Base-by-base conservation (phyloP, 164 flowering plant genomes). In the Dillenia suffruticosa region DNA sequence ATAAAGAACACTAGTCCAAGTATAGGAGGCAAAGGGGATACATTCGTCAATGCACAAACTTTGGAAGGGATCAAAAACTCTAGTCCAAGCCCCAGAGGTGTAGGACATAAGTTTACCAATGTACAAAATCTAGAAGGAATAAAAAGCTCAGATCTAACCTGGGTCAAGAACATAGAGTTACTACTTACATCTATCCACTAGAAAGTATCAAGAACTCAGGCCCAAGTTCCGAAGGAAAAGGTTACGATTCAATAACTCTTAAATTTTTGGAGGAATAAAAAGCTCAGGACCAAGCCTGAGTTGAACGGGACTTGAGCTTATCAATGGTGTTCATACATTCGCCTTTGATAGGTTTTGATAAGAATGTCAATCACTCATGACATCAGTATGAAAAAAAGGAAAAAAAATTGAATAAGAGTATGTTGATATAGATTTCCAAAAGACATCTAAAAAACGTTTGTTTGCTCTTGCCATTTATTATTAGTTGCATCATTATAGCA, bases 1-100 rank as follows among this genome's bases (percentile, higher is more conserved):
- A 49, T 48, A 12, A 59, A 48, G 54, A 19, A 49, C 9, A 49
- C 63, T 24, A 46, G 63, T 10, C 54, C 54, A 48, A 46, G 52
- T 40, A 12, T 45, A 32, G 54, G 54, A 32, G 59, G 44, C 1
- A 26, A 26, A 26, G 40, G 40, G 40, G 5, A 26, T 26, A 0
- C 63, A 1, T 49, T 60, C 1, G 22, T 17, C 61, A 22, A 60
- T 6, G 54, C 8, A 12, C 14, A 22, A 11, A 13, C 63, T 19
- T 50, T 61, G 1, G 44, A 44, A 10, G 69, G 48, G 14, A 63
- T 69, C 44, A 72, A 71, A 49, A 68, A 53, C 9, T 57, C 63
- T 3, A 69, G 79, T 44, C 76, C 76, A 13, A 76, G 79, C 49
- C 19, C 56, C 7, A 70, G 70, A 26, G 70, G 45, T 3, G 49